These are phyloP conservation scores for Annulohypoxylon bovei DNA, from an alignment of 495 filamentous ascomycete genomes.

Conservation along the genomic window DNA sequence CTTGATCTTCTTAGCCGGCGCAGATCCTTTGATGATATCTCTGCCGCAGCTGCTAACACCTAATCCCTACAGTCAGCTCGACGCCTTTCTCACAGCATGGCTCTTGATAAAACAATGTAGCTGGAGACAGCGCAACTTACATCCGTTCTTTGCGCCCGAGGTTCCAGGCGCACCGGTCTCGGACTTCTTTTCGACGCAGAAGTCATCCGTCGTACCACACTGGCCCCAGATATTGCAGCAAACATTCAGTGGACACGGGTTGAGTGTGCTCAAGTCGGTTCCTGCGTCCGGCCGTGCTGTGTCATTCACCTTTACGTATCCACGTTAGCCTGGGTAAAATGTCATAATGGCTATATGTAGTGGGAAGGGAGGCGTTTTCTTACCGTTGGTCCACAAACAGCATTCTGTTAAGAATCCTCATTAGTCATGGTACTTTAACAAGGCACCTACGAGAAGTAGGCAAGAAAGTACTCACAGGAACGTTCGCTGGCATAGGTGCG, in stretches of 20 bases:
- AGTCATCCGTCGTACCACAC: constrained; percentile 51
- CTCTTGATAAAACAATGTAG: constrained; percentile 14
- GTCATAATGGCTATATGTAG: neutral
- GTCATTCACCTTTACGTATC: constrained; percentile 14
- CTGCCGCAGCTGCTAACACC: constrained; percentile 56
- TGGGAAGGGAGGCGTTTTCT: neutral
- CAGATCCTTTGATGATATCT: constrained; percentile 38
- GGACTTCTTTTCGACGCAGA: constrained; percentile 1
- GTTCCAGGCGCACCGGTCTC: constrained; percentile 31
- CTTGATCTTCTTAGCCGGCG: constrained; percentile 12
- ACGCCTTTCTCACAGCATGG: constrained; percentile 47
- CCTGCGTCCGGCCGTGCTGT: constrained; percentile 8
- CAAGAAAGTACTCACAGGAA: constrained; percentile 6
- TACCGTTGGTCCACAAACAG: constrained; percentile 4
- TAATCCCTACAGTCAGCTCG: constrained; percentile 42
- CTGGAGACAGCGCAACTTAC: constrained; percentile 1
- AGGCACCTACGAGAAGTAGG: neutral
- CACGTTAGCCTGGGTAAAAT: neutral
- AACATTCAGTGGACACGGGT: constrained; percentile 52
- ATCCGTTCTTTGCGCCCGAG: constrained; percentile 48
- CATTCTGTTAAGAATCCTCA: neutral
- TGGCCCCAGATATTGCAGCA: constrained; percentile 54
- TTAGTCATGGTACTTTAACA: neutral
- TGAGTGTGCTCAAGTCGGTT: constrained; percentile 37
- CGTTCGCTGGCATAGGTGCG: constrained; percentile 56